Percentiles rank a stretch among this genome's conserved stretches.
These are phyloP conservation scores for Magnaporthiopsis incrustans DNA, from an alignment of 2,329 filamentous ascomycete genomes.

Conservation along the genomic window DNA sequence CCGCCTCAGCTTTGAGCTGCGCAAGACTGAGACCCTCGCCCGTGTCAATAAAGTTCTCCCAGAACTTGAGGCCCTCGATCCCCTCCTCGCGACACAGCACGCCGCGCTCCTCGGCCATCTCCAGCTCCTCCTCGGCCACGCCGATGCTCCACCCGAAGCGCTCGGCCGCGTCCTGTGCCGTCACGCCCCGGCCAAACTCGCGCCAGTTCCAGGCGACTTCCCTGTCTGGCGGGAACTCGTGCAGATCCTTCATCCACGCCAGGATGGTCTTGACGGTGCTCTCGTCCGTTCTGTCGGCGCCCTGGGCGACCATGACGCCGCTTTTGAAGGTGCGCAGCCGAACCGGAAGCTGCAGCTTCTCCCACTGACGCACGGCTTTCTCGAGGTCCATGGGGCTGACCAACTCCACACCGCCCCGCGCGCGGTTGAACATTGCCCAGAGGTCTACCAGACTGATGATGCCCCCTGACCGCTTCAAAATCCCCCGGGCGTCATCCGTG, in stretches of 20 bases:
- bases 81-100: slow-evolving; percentile 84
- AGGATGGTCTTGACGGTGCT: slow-evolving; percentile 73
- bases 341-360: slow-evolving; percentile 76
- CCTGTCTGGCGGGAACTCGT: slow-evolving; percentile 54
- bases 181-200: slow-evolving; percentile 74
- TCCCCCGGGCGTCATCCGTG: slow-evolving; percentile 72
- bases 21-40: slow-evolving; percentile 26
- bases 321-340: slow-evolving; percentile 84
- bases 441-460: slow-evolving; percentile 86
- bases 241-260: slow-evolving; percentile 69
- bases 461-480: slow-evolving; percentile 72
- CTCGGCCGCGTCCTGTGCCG: slow-evolving; percentile 81
- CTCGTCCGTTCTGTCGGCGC: slow-evolving; percentile 80
- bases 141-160: slow-evolving; percentile 95
- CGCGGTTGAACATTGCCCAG: slow-evolving; percentile 92
- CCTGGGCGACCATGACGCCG: slow-evolving; percentile 89
- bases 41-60: slow-evolving; percentile 67
- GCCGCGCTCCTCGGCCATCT: slow-evolving; percentile 93
- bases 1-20: slow-evolving; percentile 17
- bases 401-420: slow-evolving; percentile 85
- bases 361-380: slow-evolving; percentile 82
- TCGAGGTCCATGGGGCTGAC: slow-evolving; percentile 89
- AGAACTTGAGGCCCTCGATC: slow-evolving; percentile 85
- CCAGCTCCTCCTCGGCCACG: slow-evolving; percentile 87
- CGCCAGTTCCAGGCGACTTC: slow-evolving; percentile 69